phyloP scores from a whole-genome alignment of 2,329 filamentous ascomycete species.

The Polychaeton citri region DNA sequence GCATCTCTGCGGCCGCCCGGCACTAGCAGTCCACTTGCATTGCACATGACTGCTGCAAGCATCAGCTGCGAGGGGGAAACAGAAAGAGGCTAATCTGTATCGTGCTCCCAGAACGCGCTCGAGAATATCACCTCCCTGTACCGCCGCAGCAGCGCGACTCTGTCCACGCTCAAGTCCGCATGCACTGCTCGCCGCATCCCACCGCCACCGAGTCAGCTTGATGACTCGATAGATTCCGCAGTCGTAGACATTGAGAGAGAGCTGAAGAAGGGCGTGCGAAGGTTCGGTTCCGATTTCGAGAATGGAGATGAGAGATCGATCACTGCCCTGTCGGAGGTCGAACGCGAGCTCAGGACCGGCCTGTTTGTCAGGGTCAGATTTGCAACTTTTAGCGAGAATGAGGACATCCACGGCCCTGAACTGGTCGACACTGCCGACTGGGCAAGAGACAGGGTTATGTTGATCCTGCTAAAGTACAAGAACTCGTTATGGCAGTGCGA shows the following conservation, averaged over 20 bases:
- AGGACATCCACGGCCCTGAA: slow-evolving; percentile 13
- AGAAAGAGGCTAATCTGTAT: too few species aligned
- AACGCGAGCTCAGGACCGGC: slow-evolving; percentile 16
- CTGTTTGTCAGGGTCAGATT: slow-evolving; percentile 18
- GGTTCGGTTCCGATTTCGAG: slow-evolving; percentile 19
- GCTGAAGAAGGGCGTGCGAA: slow-evolving; percentile 15
- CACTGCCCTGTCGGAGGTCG: slow-evolving; percentile 19
- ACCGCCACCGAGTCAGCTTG: slow-evolving; percentile 17
- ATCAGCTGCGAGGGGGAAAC: too few species aligned
- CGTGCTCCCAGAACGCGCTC: slow-evolving; percentile 14
- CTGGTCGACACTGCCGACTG: slow-evolving; percentile 18
- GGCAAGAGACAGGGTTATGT: slow-evolving; percentile 17
- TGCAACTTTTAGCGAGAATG: slow-evolving; percentile 17
- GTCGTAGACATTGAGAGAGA: slow-evolving; percentile 20
- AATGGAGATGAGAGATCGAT: slow-evolving; percentile 18
- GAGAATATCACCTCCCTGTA: slow-evolving; percentile 14
- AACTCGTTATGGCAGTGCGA: slow-evolving; percentile 10
- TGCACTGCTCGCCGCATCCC: slow-evolving; percentile 16
- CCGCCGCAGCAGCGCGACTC: slow-evolving; percentile 16
- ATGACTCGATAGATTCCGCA: slow-evolving; percentile 18
- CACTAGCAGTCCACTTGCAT: too few species aligned
- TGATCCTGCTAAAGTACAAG: slow-evolving; percentile 15
- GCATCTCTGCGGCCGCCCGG: neutral
- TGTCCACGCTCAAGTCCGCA: slow-evolving; percentile 19
- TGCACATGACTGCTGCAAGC: too few species aligned